Evolutionary conservation across 257 asterid species (phyloP).

Genomic region (Nicotiana attenuata): DNA sequence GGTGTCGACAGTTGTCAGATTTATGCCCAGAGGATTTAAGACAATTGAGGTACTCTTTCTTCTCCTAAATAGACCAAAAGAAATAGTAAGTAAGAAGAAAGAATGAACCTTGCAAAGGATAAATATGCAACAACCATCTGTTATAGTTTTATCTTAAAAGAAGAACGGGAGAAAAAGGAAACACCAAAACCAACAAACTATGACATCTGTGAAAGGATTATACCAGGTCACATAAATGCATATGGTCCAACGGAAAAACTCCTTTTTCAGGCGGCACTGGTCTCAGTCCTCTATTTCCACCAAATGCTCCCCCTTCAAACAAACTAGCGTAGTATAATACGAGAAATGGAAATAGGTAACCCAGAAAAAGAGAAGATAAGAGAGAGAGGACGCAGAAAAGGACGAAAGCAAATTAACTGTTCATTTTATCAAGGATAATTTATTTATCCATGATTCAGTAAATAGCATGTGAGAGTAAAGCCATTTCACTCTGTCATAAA

Average conservation of each 20-base stretch:
- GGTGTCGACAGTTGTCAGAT: slow-evolving; percentile 71
- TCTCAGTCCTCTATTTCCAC: slow-evolving; percentile 86
- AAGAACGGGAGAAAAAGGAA: no score
- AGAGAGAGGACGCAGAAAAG: not conserved
- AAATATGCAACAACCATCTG: not conserved
- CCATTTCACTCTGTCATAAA: not conserved
- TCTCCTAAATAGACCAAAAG: slow-evolving; percentile 50
- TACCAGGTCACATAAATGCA: slow-evolving; percentile 90
- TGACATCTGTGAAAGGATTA: not conserved
- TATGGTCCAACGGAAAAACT: slow-evolving; percentile 85
- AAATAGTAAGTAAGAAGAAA: not conserved
- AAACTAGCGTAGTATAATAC: not conserved
- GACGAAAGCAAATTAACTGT: not conserved
- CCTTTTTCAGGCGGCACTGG: slow-evolving; percentile 96
- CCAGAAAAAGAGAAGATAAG: not conserved
- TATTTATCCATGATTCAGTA: not conserved
- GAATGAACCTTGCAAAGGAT: not conserved
- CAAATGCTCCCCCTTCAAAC: slow-evolving; percentile 78
- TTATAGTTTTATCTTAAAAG: no score
- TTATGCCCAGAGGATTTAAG: slow-evolving; percentile 67
- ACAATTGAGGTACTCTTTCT: slow-evolving; percentile 74
- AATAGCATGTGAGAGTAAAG: not conserved
- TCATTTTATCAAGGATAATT: not conserved
- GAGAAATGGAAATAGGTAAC: not conserved
- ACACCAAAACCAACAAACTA: not conserved